phyloP scores from a whole-genome alignment of 2,329 filamentous ascomycete genomes.

The Aspergillus novofumigatus region DNA sequence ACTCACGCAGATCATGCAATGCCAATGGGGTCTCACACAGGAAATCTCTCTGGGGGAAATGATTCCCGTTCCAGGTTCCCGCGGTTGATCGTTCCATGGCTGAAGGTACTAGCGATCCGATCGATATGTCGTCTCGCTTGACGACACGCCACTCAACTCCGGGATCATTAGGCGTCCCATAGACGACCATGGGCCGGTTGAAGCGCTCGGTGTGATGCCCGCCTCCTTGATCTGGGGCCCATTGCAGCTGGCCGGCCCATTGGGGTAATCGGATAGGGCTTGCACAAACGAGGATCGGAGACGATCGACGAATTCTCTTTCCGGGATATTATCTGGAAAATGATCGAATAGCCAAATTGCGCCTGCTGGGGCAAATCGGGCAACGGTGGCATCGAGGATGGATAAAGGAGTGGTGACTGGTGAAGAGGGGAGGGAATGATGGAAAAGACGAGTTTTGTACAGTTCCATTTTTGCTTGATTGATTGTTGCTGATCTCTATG shows the following conservation, averaged over 20 bases:
- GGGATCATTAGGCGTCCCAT: slow-evolving; percentile 1
- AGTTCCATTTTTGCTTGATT: no score
- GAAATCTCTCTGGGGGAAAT: slow-evolving; percentile 16
- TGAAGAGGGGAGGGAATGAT: no score
- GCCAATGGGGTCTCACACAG: slow-evolving; percentile 21
- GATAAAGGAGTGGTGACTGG: slow-evolving; percentile 6
- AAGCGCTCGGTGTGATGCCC: slow-evolving; percentile 7
- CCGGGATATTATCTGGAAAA: slow-evolving; percentile 9
- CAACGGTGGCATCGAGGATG: slow-evolving; percentile 11
- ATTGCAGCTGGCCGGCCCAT: slow-evolving; percentile 12
- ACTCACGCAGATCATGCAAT: slow-evolving; percentile 27
- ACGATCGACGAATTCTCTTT: slow-evolving; percentile 6
- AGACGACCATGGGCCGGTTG: slow-evolving; percentile 7
- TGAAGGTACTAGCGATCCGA: not conserved
- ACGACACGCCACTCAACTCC: slow-evolving; percentile 4
- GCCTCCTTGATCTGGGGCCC: slow-evolving; percentile 2
- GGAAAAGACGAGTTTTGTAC: no score
- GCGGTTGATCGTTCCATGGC: not conserved
- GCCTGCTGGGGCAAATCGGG: slow-evolving; percentile 7
- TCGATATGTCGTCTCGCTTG: not conserved
- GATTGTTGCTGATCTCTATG: no score
- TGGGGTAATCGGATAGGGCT: slow-evolving; percentile 12
- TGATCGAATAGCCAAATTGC: slow-evolving; percentile 41
- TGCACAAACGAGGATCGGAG: slow-evolving; percentile 13
- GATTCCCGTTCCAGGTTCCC: not conserved